Evolutionary conservation across 2,329 filamentous ascomycete species (phyloP).

Genomic region (Stylonectria norvegica): DNA sequence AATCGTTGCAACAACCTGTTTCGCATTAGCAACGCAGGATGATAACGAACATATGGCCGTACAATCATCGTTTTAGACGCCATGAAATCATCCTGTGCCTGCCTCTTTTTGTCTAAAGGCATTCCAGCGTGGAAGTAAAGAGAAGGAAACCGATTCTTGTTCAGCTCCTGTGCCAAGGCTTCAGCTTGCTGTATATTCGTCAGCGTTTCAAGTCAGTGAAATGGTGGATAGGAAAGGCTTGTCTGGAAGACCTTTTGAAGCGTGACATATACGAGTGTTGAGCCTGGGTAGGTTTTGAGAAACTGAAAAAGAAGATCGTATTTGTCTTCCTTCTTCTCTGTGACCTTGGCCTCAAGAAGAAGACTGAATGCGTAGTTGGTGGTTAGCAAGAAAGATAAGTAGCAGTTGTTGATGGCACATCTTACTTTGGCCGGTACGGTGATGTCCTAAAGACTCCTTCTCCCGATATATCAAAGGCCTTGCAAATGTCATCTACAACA

Average conservation of each 20-base stretch:
- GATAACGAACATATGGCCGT: not conserved
- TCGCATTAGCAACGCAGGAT: not conserved
- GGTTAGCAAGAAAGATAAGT: fast-evolving
- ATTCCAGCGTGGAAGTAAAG: slow-evolving; percentile 51
- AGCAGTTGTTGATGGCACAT: fast-evolving
- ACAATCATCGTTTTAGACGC: slow-evolving; percentile 37
- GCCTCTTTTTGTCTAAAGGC: slow-evolving; percentile 40
- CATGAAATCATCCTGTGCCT: slow-evolving; percentile 53
- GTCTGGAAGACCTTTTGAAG: slow-evolving; percentile 42
- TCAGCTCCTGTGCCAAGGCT: slow-evolving; percentile 37
- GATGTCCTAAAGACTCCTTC: slow-evolving; percentile 55
- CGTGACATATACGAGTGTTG: slow-evolving; percentile 60
- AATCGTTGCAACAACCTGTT: slow-evolving; percentile 45
- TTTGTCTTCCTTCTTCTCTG: slow-evolving; percentile 41
- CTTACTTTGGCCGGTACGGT: slow-evolving; percentile 54
- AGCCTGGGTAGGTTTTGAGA: slow-evolving; percentile 47
- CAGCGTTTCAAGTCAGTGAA: not conserved
- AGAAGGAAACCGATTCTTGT: slow-evolving; percentile 37
- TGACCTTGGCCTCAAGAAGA: slow-evolving; percentile 48
- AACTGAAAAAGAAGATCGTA: slow-evolving; percentile 45
- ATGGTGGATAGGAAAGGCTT: no score
- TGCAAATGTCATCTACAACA: slow-evolving; percentile 53
- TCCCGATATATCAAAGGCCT: slow-evolving; percentile 46
- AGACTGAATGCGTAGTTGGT: slow-evolving; percentile 34
- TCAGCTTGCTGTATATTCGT: slow-evolving; percentile 40